Base-by-base conservation (phyloP, 2,329 filamentous ascomycete species). In the Aspergillus transmontanensis region DNA sequence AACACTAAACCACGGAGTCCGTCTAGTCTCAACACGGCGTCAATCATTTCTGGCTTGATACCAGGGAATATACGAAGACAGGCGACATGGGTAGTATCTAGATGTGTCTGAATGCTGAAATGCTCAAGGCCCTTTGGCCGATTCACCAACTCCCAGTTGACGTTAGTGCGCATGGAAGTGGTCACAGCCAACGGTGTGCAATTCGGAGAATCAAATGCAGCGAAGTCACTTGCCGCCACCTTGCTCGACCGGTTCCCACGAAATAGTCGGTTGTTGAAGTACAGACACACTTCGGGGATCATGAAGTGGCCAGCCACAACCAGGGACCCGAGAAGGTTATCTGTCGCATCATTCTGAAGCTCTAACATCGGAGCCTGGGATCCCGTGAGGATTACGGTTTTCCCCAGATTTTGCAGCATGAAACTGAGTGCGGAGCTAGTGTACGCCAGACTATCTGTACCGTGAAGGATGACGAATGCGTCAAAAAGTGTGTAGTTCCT, bases 251-350 rank as follows among this genome's bases (percentile, higher is more conserved):
- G 85, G 78, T 96, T 97, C 19, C 94, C 94, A 30, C 94, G 88
- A 80, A 94, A 96, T 23, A 97, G 86, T 69, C 89, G 92, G 80
- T 96, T 91, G 78, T 95, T 92, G 84, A 97, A 97, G 82, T 96
- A 97, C 41, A 97, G 85, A 75, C 92, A 94, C 59, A 97, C 94
- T 76, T 97, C 94, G 0, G 94, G 93, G 62, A 97, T 92, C 81
- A 93, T 91, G 74, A 96, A 96, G 64, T 95, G 95, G 39, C 93
- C 93, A 3, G 94, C 94, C 61, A 97, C 90, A 73, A 97, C 93
- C 72, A 97, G 85, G 1, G 92, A 94, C 23, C 92, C 92, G 6
- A 97, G 86, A 14, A 97, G 85, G 73, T 97, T 97, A 80, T 96
- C 93, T 43, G 93, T 91, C 11, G 93, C 94, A 76, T 97, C 94